Percentiles rank a stretch among this genome's conserved stretches.
phyloP scores from a whole-genome alignment of 2,329 filamentous ascomycete genomes.

The Xylaria sp. region DNA sequence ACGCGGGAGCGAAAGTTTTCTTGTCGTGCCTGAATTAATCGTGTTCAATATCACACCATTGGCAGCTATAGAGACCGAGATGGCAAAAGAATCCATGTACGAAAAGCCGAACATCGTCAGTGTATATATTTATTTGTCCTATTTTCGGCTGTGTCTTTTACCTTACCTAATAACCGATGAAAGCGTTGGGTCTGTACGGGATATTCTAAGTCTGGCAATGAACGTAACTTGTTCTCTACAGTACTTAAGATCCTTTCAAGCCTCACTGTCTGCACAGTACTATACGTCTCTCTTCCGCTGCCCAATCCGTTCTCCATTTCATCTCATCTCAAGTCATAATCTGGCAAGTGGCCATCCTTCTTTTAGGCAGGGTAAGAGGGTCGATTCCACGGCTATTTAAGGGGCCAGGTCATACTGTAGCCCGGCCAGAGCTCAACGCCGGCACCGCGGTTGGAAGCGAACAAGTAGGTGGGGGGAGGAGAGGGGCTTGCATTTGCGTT shows the following conservation, averaged over 20 bases:
- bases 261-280: neutral
- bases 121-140: neutral
- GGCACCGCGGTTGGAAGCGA: neutral
- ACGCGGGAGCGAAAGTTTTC: neutral
- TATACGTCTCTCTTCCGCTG: neutral
- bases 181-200: neutral
- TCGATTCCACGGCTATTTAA: neutral
- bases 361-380: neutral
- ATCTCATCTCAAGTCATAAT: neutral
- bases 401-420: neutral
- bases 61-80: too few relatives aligned
- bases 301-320: neutral
- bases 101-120: neutral
- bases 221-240: neutral
- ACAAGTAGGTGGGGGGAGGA: conserved; percentile 24
- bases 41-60: too few relatives aligned
- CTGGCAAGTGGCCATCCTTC: neutral
- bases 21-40: neutral
- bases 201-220: neutral
- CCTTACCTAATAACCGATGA: neutral
- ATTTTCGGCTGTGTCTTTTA: too few relatives aligned
- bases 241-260: neutral
- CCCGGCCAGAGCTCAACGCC: neutral
- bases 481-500: conserved; percentile 21
- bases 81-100: too few relatives aligned